These are phyloP conservation scores for Geotrichum armillariae DNA, from an alignment of 1,139 yeast genomes.

Conservation along the genomic window DNA sequence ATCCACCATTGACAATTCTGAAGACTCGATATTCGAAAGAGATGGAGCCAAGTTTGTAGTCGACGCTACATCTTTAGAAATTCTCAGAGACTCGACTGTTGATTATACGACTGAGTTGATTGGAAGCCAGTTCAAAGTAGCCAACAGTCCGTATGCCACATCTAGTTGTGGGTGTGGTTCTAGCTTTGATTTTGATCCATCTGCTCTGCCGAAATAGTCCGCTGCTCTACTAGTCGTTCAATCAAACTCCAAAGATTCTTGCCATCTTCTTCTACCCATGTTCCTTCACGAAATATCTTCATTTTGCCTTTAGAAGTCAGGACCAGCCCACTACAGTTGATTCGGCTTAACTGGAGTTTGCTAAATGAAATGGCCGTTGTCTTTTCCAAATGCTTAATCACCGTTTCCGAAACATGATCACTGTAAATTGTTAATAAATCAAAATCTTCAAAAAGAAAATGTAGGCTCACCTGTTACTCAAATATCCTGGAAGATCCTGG, in stretches of 20 bases:
- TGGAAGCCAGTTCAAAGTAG: slow-evolving; percentile 89
- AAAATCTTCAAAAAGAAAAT: not conserved
- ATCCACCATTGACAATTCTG: slow-evolving; percentile 43
- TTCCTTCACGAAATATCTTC: slow-evolving; percentile 13
- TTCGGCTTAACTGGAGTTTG: slow-evolving; percentile 7
- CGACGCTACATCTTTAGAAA: slow-evolving; percentile 77
- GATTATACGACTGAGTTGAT: slow-evolving; percentile 92
- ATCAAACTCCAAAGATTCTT: slow-evolving; percentile 7
- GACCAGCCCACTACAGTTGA: slow-evolving; percentile 15
- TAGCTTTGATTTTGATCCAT: slow-evolving; percentile 84
- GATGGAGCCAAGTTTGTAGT: slow-evolving; percentile 69
- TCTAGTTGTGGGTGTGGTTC: slow-evolving; percentile 97
- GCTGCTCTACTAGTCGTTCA: slow-evolving; percentile 8
- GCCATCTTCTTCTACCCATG: slow-evolving; percentile 5
- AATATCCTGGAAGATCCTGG: slow-evolving; percentile 8
- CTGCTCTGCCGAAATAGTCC: slow-evolving; percentile 27
- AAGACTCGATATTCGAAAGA: slow-evolving; percentile 60
- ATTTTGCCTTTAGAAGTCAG: slow-evolving; percentile 9
- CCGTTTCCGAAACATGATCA: not conserved
- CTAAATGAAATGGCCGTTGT: slow-evolving; percentile 7
- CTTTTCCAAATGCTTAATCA: slow-evolving; percentile 5
- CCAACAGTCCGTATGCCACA: slow-evolving; percentile 85
- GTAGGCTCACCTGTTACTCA: slow-evolving; percentile 6
- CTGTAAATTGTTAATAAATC: slow-evolving; percentile 3
- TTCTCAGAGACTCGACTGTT: slow-evolving; percentile 80